Percentiles rank a stretch among this genome's conserved stretches.
phyloP scores from a whole-genome alignment of 2,329 filamentous ascomycete genomes.

The Diaporthe capsici region DNA sequence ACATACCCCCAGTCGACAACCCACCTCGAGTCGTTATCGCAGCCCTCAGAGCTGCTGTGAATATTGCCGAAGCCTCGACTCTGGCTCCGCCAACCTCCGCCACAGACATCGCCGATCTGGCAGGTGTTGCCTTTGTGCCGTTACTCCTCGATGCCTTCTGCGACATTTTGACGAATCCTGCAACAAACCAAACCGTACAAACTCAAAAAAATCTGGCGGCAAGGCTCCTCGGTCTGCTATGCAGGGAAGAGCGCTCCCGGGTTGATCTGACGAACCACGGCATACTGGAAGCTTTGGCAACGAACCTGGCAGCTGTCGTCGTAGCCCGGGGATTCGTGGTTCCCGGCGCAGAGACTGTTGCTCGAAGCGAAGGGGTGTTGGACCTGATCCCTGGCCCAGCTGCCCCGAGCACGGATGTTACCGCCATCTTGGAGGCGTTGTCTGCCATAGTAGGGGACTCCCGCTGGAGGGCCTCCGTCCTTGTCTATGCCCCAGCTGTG shows the following conservation, averaged over 20 bases:
- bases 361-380: constrained; percentile 67
- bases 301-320: constrained; percentile 79
- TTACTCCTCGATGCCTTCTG: constrained; percentile 74
- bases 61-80: constrained; percentile 76
- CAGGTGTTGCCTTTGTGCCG: constrained; percentile 75
- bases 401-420: constrained; percentile 70
- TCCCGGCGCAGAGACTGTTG: constrained; percentile 71
- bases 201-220: constrained; percentile 74
- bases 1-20: constrained; percentile 75
- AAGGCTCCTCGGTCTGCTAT: constrained; percentile 70
- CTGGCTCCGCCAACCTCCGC: constrained; percentile 66
- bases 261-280: constrained; percentile 79
- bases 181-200: constrained; percentile 58
- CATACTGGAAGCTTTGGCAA: constrained; percentile 83
- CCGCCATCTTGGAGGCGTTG: constrained; percentile 82
- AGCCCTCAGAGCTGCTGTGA: constrained; percentile 80
- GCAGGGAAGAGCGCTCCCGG: constrained; percentile 78
- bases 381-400: constrained; percentile 74
- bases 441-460: constrained; percentile 84
- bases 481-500: constrained; percentile 77
- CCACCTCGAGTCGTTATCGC: constrained; percentile 78
- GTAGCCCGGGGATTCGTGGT: constrained; percentile 78
- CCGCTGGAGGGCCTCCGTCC: constrained; percentile 80
- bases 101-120: constrained; percentile 65
- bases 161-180: constrained; percentile 59